A percentile compares a stretch with the other conserved stretches of the same genome.
phyloP scores from a whole-genome alignment of 2,329 filamentous ascomycete genomes.

The Pseudogymnoascus sp. region DNA sequence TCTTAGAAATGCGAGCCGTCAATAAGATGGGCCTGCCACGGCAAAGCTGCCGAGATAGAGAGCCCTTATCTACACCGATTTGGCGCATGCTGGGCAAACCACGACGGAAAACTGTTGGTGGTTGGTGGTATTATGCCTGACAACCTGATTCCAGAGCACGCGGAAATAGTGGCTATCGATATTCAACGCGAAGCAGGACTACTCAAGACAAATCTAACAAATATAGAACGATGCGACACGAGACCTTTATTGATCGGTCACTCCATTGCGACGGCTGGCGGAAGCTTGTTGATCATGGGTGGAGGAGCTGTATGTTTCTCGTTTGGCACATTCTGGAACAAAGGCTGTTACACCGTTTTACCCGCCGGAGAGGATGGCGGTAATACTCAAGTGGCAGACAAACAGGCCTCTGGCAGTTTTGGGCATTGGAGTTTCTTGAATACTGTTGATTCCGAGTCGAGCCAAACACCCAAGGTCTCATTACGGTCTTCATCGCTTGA shows the following conservation, averaged over 20 bases:
- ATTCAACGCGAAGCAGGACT: not conserved
- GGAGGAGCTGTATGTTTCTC: conserved; percentile 86
- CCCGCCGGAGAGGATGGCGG: not conserved
- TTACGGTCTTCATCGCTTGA: not conserved
- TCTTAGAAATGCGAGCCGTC: not conserved
- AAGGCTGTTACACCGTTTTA: conserved; percentile 32
- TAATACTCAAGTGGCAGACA: not conserved
- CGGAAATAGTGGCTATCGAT: conserved; percentile 39
- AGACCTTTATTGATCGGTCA: conserved; percentile 67
- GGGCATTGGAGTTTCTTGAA: conserved; percentile 18
- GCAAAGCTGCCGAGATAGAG: not conserved
- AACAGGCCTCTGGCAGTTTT: not conserved
- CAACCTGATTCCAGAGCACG: conserved; percentile 35
- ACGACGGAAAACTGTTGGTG: conserved; percentile 18
- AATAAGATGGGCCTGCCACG: not conserved
- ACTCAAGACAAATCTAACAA: conserved; percentile 10
- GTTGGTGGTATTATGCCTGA: conserved; percentile 38
- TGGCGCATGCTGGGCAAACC: not conserved
- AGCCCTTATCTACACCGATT: not conserved
- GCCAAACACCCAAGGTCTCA: not conserved
- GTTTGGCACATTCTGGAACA: conserved; percentile 81
- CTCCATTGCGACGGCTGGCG: conserved; percentile 41
- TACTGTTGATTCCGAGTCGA: conserved; percentile 14
- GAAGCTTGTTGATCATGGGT: conserved; percentile 56
- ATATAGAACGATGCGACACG: conserved; percentile 23